Conservation (phyloP, 257 asterid species). For the Linderniella brevidens region DNA sequence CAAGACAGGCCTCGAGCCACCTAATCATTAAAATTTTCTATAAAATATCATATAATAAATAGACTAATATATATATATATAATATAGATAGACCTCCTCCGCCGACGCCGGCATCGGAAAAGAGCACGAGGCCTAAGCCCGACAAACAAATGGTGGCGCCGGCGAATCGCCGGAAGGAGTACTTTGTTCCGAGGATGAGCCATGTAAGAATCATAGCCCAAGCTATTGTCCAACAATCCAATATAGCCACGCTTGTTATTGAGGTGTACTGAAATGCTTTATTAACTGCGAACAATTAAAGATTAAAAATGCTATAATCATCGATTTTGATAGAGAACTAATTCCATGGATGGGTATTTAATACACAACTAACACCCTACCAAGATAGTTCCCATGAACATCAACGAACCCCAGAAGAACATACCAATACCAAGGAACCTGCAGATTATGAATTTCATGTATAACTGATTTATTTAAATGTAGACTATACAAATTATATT, state of each 20-base stretch:
- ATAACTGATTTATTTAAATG: neutral
- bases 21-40: constrained; percentile 13
- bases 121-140: constrained; percentile 48
- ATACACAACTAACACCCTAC: constrained; percentile 14
- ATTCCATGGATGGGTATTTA: neutral
- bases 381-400: constrained; percentile 62
- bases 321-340: neutral
- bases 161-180: constrained; percentile 36
- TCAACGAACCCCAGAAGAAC: constrained; percentile 40
- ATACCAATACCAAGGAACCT: constrained; percentile 81
- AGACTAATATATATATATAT: neutral
- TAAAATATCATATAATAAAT: neutral
- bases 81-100: constrained; percentile 24
- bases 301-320: too few species aligned
- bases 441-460: too few species aligned
- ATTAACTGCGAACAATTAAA: constrained; percentile 28
- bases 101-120: constrained; percentile 43
- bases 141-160: constrained; percentile 48
- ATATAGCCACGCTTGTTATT: constrained; percentile 55
- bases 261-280: constrained; percentile 68
- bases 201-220: constrained; percentile 63
- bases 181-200: constrained; percentile 42
- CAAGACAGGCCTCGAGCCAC: constrained; percentile 56
- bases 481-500: neutral
- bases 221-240: constrained; percentile 64